Percentiles rank a stretch among this genome's conserved stretches.
phyloP scores from a whole-genome alignment of 345 rosid species.

The Mangifera indica region DNA sequence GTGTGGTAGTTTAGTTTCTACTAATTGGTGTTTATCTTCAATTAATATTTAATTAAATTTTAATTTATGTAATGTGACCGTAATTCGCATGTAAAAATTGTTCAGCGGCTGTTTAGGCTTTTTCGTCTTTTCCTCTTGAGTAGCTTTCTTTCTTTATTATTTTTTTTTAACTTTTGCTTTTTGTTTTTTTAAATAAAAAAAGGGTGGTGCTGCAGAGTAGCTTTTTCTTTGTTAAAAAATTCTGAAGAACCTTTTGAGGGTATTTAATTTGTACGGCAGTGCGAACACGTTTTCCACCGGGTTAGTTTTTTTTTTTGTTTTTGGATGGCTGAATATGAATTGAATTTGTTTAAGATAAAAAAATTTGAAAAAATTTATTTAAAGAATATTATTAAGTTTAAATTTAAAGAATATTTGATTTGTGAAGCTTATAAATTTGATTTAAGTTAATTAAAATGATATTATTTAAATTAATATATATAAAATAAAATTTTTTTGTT shows the following conservation, averaged over 20 bases:
- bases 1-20: constrained; percentile 24
- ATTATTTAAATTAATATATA: too few species aligned
- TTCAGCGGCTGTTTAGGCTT: constrained; percentile 32
- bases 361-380: too few species aligned
- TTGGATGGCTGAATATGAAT: too few species aligned
- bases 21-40: constrained; percentile 28
- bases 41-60: constrained; percentile 1
- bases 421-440: too few species aligned
- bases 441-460: too few species aligned
- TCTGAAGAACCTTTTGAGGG: background rate
- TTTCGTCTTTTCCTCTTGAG: background rate
- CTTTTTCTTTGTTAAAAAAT: background rate
- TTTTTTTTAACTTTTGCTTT: background rate
- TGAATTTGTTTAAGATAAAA: too few species aligned
- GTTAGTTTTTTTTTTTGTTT: too few species aligned
- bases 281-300: too few species aligned
- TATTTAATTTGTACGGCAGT: background rate
- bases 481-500: too few species aligned
- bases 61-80: constrained; percentile 27
- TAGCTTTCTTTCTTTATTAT: background rate
- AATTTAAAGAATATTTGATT: too few species aligned
- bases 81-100: constrained; percentile 45
- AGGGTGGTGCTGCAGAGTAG: background rate
- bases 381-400: too few species aligned
- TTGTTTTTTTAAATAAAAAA: background rate